Conservation (phyloP, 257 asterid genomes). For the Solanum ahanhuiri region DNA sequence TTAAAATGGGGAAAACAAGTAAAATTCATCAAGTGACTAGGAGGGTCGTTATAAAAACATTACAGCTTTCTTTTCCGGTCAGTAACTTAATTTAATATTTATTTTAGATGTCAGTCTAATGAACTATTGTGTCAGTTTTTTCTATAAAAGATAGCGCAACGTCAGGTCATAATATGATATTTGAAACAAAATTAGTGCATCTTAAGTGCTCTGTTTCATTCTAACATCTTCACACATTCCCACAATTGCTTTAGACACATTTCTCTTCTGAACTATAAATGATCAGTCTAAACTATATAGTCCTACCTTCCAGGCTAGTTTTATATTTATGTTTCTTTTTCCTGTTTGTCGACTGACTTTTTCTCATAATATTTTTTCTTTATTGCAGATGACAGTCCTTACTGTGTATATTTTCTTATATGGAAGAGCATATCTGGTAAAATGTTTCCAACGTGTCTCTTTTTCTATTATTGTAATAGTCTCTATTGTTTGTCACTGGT, state of each 20-base stretch:
- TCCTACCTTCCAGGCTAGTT: not conserved
- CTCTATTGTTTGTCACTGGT: not conserved
- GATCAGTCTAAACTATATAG: not conserved
- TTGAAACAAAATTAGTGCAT: not conserved
- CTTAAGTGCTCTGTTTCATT: not conserved
- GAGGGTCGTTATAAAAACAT: not conserved
- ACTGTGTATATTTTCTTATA: conserved; percentile 80
- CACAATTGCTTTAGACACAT: not conserved
- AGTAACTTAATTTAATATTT: not conserved
- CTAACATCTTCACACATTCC: not conserved
- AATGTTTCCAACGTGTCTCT: conserved; percentile 12
- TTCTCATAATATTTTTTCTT: conserved; percentile 8
- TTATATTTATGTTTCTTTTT: not conserved
- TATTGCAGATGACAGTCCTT: conserved; percentile 94
- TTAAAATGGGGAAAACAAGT: not conserved
- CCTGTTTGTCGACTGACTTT: not conserved
- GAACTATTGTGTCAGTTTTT: not conserved
- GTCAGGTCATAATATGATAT: not conserved
- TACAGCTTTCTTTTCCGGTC: not conserved
- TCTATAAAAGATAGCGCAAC: not conserved
- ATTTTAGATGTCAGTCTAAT: not conserved
- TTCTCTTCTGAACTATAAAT: not conserved
- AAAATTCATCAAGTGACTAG: not conserved
- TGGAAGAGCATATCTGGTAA: conserved; percentile 97
- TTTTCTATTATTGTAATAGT: not conserved